phyloP scores from a whole-genome alignment of 768 basidiomycete species.

The Podaxis mareebaensis region DNA sequence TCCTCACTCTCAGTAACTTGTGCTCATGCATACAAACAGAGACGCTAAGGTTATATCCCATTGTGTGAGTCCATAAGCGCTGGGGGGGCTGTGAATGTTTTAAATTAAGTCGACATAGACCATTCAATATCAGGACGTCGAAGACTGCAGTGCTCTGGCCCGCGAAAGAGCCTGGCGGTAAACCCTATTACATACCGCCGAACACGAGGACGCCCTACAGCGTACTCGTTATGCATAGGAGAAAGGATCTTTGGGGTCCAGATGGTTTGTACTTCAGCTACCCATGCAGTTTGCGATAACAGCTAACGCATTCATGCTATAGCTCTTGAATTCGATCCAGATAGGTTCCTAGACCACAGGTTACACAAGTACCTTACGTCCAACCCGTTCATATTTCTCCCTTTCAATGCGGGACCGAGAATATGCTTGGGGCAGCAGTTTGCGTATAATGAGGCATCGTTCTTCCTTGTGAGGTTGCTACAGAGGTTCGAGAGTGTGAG shows the following conservation, averaged over 20 bases:
- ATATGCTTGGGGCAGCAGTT: constrained; percentile 55
- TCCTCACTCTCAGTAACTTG: constrained; percentile 10
- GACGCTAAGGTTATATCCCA: constrained; percentile 22
- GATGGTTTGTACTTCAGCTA: constrained; percentile 42
- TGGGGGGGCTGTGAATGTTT: neutral
- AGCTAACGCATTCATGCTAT: neutral
- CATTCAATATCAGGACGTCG: constrained; percentile 16
- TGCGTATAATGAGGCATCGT: constrained; percentile 48
- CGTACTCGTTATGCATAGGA: constrained; percentile 59
- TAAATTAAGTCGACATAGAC: neutral
- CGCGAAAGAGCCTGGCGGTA: constrained; percentile 16
- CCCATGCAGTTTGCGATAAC: neutral
- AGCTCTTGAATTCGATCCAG: constrained; percentile 64
- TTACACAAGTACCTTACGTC: constrained; percentile 53
- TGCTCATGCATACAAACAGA: constrained; percentile 15
- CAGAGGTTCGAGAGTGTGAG: constrained; percentile 46
- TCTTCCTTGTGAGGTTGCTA: constrained; percentile 47
- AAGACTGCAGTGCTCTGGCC: constrained; percentile 22
- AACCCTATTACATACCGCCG: constrained; percentile 26
- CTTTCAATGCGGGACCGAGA: constrained; percentile 52
- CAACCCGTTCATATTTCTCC: constrained; percentile 58
- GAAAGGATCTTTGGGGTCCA: constrained; percentile 67
- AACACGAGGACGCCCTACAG: constrained; percentile 37
- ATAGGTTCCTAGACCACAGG: constrained; percentile 64
- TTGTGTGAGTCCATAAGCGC: constrained; percentile 17